phyloP scores from a whole-genome alignment of 208 protist genomes.

The Leishmania guyanensis region DNA sequence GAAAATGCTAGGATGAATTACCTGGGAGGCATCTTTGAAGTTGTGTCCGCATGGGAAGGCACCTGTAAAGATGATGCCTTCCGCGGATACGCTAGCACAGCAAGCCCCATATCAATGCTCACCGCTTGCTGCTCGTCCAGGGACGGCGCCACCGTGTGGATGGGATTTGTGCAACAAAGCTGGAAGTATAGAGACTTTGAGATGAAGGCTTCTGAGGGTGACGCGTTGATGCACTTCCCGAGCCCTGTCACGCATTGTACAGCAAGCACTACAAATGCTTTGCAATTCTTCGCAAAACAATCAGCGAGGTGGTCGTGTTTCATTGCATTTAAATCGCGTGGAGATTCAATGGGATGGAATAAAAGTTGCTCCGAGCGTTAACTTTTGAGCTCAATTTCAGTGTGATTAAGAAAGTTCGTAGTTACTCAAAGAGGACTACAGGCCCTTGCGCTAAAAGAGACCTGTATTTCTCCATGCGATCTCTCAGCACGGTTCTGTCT shows the following conservation, averaged over 20 bases:
- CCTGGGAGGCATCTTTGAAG: slow-evolving; percentile 26
- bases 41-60: slow-evolving; percentile 17
- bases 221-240: slow-evolving; percentile 13
- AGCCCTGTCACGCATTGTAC: slow-evolving; percentile 26
- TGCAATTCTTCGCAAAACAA: slow-evolving; percentile 16
- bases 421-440: slow-evolving; percentile 17
- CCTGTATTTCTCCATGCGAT: slow-evolving; percentile 35
- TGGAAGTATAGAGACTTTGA: slow-evolving; percentile 25
- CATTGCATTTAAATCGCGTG: slow-evolving; percentile 23
- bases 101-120: slow-evolving; percentile 9
- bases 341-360: slow-evolving; percentile 16
- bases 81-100: slow-evolving; percentile 7
- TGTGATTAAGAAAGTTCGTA: slow-evolving; percentile 17
- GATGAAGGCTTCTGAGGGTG: slow-evolving; percentile 24
- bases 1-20: slow-evolving; percentile 22
- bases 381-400: slow-evolving; percentile 21
- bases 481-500: slow-evolving; percentile 20
- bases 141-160: neutral
- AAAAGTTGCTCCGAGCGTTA: slow-evolving; percentile 25
- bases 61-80: slow-evolving; percentile 8
- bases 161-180: slow-evolving; percentile 19
- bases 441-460: slow-evolving; percentile 25
- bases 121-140: slow-evolving; percentile 5
- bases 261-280: slow-evolving; percentile 20
- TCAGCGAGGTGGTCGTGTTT: slow-evolving; percentile 8